Base-by-base conservation (phyloP, 257 asterid genomes). In the Cinchona pubescens region DNA sequence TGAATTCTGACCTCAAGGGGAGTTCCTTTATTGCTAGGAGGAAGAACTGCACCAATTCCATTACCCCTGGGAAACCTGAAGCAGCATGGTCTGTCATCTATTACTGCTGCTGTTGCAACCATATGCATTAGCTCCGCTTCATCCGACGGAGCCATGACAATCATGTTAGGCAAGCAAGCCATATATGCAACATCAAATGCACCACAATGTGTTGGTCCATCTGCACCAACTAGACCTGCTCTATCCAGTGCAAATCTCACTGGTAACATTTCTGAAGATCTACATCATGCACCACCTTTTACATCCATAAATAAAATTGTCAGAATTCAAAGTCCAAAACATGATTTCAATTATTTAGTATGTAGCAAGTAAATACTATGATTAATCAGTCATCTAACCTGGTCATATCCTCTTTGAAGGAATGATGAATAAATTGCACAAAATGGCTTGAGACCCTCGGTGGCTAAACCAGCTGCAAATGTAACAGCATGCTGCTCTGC, bases 401-500 rank as follows among this genome's bases (percentile, higher is more conserved):
- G 97, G 27, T 91, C 97, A 3, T 88, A 91, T 46, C 94, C 96
- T 80, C 97, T 85, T 74, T 91, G 96, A 16, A 91, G 80, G 83
- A 91, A 90, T 1, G 97, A 80, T 7, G 96, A 92, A 70, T 88
- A 88, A 37, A 92, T 92, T 30, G 94, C 90, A 70, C 97, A 92
- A 71, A 92, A 92, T 3, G 97, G 97, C 82, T 90, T 92, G 19
- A 92, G 88, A 13, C 97, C 97, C 69, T 88, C 97, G 3, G 90
- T 68, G 56, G 97, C 95, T 81, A 92, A 81, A 35, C 97, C 96
- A 13, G 97, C 95, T 58, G 97, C 93, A 69, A 92, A 92, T 0
- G 97, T 90, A 23, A 92, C 92, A 5, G 92, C 97, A 35, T 92
- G 97, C 78, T 92, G 97, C 71, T 92, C 97, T 4, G 97, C 97